phyloP scores from a whole-genome alignment of 768 basidiomycete genomes.

The Tylopilus cervinicoccineus region DNA sequence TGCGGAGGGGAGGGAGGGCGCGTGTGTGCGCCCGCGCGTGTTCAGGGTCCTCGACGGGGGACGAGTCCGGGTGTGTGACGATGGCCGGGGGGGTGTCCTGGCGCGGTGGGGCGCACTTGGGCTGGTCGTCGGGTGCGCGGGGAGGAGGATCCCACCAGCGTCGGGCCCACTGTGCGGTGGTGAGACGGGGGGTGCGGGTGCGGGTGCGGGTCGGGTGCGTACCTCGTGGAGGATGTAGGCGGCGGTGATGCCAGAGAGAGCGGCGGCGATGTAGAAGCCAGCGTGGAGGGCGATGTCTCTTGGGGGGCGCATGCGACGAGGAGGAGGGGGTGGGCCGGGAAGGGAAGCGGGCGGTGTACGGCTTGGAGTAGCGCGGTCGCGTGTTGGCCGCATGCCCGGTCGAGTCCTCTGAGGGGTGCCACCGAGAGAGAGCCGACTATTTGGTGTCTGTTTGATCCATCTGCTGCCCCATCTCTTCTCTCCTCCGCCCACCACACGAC shows the following conservation, averaged over 20 bases:
- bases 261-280: constrained; percentile 2
- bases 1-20: constrained; percentile 8
- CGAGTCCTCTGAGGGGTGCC: no score
- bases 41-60: not conserved
- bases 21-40: not conserved
- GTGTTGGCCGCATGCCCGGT: not conserved
- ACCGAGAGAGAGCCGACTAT: not conserved
- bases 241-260: constrained; percentile 19
- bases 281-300: constrained; percentile 10
- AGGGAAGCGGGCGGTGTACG: not conserved
- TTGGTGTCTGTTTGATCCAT: no score
- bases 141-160: not conserved
- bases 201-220: not conserved
- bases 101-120: not conserved
- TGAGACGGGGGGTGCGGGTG: not conserved
- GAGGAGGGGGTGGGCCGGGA: not conserved
- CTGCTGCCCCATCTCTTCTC: not conserved
- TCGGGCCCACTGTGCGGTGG: constrained; percentile 9
- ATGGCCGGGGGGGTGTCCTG: not conserved
- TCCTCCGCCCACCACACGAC: not conserved
- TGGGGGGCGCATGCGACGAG: constrained; percentile 6
- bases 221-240: constrained; percentile 22
- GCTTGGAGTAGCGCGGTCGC: not conserved
- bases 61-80: not conserved
- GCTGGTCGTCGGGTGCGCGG: not conserved